Evolutionary conservation across 495 filamentous ascomycete genomes (phyloP), one percentile per base, ranked within the genome.

Genomic region (Aspergillus panamensis): DNA sequence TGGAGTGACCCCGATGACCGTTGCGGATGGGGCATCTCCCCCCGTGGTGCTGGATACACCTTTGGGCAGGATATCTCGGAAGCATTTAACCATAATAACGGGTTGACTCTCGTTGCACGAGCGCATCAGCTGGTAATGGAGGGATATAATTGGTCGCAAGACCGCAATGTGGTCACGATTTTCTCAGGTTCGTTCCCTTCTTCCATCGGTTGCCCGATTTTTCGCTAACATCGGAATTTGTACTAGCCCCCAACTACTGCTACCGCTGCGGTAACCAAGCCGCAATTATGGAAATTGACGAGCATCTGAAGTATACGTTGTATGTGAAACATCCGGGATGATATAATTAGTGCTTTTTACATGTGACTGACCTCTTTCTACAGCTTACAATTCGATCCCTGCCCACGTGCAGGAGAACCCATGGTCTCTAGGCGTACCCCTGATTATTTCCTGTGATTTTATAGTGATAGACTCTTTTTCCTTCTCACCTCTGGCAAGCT

Each of bases 251-350:
- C 31, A 97, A 97, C 75, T 97, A 97, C 75, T 97, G 92, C 78
- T 96, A 96, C 80, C 84, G 94, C 69, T 98, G 94, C 72, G 94
- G 94, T 66, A 98, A 98, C 76, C 94, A 98, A 76, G 94, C 94
- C 50, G 94, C 94, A 9, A 98, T 98, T 73, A 98, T 98, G 94
- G 94, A 98, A 74, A 98, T 98, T 73, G 94, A 98, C 60, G 94
- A 98, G 76, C 92, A 98, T 75, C 77, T 98, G 73, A 97, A 98
- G 80, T 98, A 97, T 73, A 98, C 94, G 66, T 98, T 98, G 94
- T 98, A 83, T 76, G 91, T 87, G 17, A 45, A 13, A 21, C 9
- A 8, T 19, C 6, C 35, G 5, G 32, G 31, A 7, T 35, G 13
- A 31, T n/a, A 13, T 53, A 14, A 17, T 20, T 32, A 14, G 25